phyloP scores from a whole-genome alignment of 768 basidiomycete species.

The Kwoniella pini region DNA sequence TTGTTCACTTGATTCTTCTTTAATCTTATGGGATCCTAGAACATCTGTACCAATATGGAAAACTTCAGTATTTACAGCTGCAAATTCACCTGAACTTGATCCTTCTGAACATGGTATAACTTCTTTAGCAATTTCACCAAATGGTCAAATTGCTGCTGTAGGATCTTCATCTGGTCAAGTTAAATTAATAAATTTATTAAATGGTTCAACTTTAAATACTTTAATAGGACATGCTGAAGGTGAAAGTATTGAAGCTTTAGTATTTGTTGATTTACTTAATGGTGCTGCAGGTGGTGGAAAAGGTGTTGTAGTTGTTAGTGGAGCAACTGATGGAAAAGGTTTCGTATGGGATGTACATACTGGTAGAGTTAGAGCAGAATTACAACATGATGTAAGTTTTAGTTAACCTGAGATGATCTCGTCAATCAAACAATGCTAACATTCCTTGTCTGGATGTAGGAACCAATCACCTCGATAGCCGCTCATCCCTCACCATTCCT shows the following conservation, averaged over 20 bases:
- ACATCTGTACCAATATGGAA: conserved; percentile 76
- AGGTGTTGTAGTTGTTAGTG: conserved; percentile 69
- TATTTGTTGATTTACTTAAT: conserved; percentile 74
- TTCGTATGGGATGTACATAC: conserved; percentile 93
- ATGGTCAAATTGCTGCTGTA: conserved; percentile 85
- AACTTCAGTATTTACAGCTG: conserved; percentile 40
- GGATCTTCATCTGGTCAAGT: conserved; percentile 84
- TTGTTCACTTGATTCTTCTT: conserved; percentile 73
- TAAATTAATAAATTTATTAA: conserved; percentile 80
- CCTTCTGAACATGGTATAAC: conserved; percentile 76
- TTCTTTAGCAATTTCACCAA: conserved; percentile 76
- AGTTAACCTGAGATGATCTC: too few relatives aligned
- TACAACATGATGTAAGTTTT: conserved; percentile 72
- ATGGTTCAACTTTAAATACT: conserved; percentile 75
- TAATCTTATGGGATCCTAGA: conserved; percentile 91
- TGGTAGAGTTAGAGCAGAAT: conserved; percentile 75
- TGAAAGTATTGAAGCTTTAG: conserved; percentile 83
- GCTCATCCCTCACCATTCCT: conserved; percentile 72
- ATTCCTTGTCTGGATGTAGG: conserved; percentile 65
- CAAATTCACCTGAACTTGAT: conserved; percentile 58
- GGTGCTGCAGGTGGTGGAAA: conserved; percentile 58
- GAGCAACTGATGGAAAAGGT: conserved; percentile 89
- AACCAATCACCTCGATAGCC: conserved; percentile 79
- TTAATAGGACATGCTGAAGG: conserved; percentile 81
- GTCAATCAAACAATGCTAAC: not conserved